Evolutionary conservation across 179 eudicot genomes (phyloP), one percentile per base, ranked within the genome.

Genomic region (Heliamphora pulchella): DNA sequence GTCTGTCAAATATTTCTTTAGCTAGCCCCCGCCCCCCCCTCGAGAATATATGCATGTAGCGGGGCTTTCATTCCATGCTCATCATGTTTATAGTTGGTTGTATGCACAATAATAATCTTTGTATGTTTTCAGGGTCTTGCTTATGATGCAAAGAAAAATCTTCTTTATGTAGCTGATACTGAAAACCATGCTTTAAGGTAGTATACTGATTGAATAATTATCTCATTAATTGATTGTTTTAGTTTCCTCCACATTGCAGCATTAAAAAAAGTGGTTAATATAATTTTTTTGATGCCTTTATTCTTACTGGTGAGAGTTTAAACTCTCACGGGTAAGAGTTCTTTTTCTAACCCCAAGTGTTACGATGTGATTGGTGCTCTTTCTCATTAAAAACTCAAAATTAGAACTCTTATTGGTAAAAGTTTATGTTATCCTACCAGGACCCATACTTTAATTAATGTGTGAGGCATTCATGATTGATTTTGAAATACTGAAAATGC

Each of bases 161-260:
- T 91, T 77, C 90, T 96, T 67, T 96, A 94, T 80, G 97, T 96
- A 71, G 98, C 99, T 69, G 99, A 96, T 84, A 96, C 99, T 22
- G 99, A 96, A 87, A 96, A 96, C 81, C 99, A 96, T 87, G 99
- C 99, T 83, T 84, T 96, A 78, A 94, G 99, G 99, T 94, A 82
- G 62, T 68, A 71, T 75, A 15, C 69, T 22, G 75, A 57, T 18
- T 31, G 82, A 70, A 11, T 8, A 4, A n/a, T 65, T 55, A 48
- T 76, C 74, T 54, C 8, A 46, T 66, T 44, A 22, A 55, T 65
- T 74, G 58, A 43, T 20, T n/a, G 41, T 71, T 39, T 59, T 76
- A 67, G 54, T 43, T 83, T 41, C 48, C 78, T 61, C 55, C 39
- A 53, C 66, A 41, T 22, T 39, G 43, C 61, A 39, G 6, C 18